These are phyloP conservation scores for Penicillium frequentans DNA, from an alignment of 2,329 filamentous ascomycete genomes.

Conservation along the genomic window DNA sequence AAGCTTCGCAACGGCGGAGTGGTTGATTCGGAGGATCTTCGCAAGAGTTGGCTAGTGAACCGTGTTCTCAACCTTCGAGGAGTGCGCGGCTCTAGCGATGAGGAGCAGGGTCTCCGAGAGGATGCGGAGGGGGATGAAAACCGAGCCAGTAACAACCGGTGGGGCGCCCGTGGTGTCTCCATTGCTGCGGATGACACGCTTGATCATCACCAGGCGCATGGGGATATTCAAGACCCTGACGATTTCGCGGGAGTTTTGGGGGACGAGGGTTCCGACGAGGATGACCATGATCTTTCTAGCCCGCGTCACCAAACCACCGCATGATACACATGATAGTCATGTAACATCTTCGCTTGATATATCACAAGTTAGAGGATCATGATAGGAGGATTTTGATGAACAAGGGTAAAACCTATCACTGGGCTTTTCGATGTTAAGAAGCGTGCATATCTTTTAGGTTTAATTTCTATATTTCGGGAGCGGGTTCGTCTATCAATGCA, in stretches of 20 bases:
- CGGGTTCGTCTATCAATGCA: neutral
- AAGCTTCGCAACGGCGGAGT: conserved; percentile 87
- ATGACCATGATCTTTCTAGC: neutral
- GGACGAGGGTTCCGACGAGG: neutral
- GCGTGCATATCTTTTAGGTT: neutral
- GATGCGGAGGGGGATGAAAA: conserved; percentile 29
- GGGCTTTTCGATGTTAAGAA: neutral
- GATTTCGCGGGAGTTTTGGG: neutral
- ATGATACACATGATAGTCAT: neutral
- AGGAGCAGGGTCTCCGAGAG: conserved; percentile 37
- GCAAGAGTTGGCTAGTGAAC: conserved; percentile 79
- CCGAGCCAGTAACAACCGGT: conserved; percentile 44
- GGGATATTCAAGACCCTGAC: conserved; percentile 8
- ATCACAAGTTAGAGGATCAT: neutral
- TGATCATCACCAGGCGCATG: conserved; percentile 19
- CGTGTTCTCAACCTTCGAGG: conserved; percentile 65
- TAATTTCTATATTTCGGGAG: neutral
- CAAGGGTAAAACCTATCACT: neutral
- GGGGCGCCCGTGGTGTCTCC: conserved; percentile 60
- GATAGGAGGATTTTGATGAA: neutral
- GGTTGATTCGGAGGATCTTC: conserved; percentile 85
- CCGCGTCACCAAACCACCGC: neutral
- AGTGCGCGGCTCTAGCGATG: conserved; percentile 34
- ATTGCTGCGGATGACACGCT: conserved; percentile 59
- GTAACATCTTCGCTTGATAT: neutral